phyloP scores from a whole-genome alignment of 768 basidiomycete species.

The Sistotremastrum niveocremeum region DNA sequence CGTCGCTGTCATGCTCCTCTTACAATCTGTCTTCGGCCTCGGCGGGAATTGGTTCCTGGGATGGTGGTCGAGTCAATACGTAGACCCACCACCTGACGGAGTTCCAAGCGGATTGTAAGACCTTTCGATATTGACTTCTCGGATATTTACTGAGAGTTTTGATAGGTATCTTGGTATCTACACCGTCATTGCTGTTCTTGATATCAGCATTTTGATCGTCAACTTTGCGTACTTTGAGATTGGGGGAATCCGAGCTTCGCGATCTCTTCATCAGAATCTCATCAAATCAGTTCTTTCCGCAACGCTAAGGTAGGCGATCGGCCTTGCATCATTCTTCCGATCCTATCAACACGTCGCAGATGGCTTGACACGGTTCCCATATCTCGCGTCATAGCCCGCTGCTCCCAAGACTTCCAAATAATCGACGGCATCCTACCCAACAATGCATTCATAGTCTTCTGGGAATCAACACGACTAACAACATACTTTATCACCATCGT shows the following conservation, averaged over 20 bases:
- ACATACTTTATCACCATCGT: neutral
- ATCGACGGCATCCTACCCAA: slow-evolving; percentile 2
- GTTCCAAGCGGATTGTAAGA: slow-evolving; percentile 2
- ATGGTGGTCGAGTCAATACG: slow-evolving; percentile 3
- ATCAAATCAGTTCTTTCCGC: slow-evolving; percentile 1
- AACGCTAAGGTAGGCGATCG: slow-evolving; percentile 10
- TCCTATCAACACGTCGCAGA: neutral
- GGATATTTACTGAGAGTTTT: neutral
- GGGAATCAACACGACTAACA: slow-evolving; percentile 6
- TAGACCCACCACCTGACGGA: neutral
- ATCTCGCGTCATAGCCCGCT: slow-evolving; percentile 13
- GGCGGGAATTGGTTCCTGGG: slow-evolving; percentile 3
- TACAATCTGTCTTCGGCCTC: neutral
- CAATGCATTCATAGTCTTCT: neutral
- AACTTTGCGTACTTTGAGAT: slow-evolving; percentile 1
- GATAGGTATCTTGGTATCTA: no score
- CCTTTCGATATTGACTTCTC: no score
- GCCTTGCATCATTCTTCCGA: neutral
- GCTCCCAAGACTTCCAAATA: slow-evolving; percentile 6
- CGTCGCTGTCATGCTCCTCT: neutral
- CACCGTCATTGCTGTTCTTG: no score
- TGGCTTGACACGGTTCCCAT: slow-evolving; percentile 12
- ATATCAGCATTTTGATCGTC: neutral
- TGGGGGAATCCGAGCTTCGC: slow-evolving; percentile 4
- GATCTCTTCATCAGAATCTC: slow-evolving; percentile 4